A percentile compares a stretch with the other conserved stretches of the same genome.
Conservation (phyloP, 2,329 filamentous ascomycete species). For the Exserohilum rostratum region DNA sequence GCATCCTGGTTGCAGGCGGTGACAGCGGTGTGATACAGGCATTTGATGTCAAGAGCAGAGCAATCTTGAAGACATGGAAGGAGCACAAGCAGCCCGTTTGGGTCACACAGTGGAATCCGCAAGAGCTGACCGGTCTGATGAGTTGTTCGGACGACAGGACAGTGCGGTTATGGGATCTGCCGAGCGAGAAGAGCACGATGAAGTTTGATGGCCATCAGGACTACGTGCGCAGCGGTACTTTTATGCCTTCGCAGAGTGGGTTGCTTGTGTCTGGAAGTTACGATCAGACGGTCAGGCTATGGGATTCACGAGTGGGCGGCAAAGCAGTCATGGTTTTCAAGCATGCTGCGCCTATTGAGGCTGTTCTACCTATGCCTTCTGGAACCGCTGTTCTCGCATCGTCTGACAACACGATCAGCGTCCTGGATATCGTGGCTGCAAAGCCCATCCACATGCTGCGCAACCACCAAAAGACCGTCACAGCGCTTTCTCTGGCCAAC, state of each 20-base stretch:
- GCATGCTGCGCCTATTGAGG: conserved; percentile 86
- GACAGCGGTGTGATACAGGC: conserved; percentile 93
- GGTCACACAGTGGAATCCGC: conserved; percentile 88
- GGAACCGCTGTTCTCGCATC: conserved; percentile 86
- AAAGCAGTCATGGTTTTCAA: conserved; percentile 87
- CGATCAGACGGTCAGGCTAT: conserved; percentile 89
- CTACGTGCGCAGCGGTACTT: conserved; percentile 87
- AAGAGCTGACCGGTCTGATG: conserved; percentile 84
- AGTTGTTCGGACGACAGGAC: conserved; percentile 92
- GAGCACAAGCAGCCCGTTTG: conserved; percentile 94
- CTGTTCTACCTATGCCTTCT: conserved; percentile 83
- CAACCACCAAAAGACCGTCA: conserved; percentile 98
- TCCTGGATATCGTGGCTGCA: conserved; percentile 90
- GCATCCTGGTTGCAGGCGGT: conserved; percentile 88
- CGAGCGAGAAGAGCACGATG: conserved; percentile 74
- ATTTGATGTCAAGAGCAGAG: conserved; percentile 87
- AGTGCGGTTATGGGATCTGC: conserved; percentile 91
- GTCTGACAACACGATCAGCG: conserved; percentile 83
- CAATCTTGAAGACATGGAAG: conserved; percentile 93
- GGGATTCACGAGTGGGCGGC: conserved; percentile 79
- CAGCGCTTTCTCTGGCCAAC: conserved; percentile 80
- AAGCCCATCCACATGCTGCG: conserved; percentile 84
- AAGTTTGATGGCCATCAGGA: conserved; percentile 88
- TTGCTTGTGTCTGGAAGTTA: conserved; percentile 91
- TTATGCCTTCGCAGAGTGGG: conserved; percentile 74